Evolutionary conservation across 2,329 filamentous ascomycete species (phyloP).

Genomic region (Fusarium liriodendri): DNA sequence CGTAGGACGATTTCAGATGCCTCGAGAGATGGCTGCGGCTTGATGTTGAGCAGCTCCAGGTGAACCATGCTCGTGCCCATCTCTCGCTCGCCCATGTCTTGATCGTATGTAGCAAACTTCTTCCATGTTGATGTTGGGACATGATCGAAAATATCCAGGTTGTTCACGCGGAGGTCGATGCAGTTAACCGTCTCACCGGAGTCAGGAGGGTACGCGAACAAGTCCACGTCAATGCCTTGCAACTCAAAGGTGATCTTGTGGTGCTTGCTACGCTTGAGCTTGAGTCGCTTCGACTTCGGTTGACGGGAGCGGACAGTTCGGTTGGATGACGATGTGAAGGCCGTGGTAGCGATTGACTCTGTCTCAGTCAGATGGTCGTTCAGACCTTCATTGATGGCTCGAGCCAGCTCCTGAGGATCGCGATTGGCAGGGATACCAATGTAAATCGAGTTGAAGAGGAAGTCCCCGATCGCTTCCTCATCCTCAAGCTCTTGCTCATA

Average conservation of each 20-base stretch:
- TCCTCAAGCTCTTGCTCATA: constrained; percentile 81
- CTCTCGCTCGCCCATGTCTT: constrained; percentile 87
- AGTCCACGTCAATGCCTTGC: constrained; percentile 82
- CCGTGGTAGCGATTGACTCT: constrained; percentile 85
- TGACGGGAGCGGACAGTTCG: constrained; percentile 57
- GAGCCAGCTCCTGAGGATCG: constrained; percentile 83
- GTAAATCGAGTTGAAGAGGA: constrained; percentile 98
- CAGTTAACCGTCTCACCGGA: constrained; percentile 88
- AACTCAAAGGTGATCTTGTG: constrained; percentile 98
- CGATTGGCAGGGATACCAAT: constrained; percentile 90
- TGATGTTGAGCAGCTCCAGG: constrained; percentile 87
- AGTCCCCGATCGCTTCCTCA: constrained; percentile 90
- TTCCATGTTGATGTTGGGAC: constrained; percentile 97
- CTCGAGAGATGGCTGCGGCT: constrained; percentile 83
- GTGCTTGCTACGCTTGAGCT: constrained; percentile 84
- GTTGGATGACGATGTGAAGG: constrained; percentile 69
- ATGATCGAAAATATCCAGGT: constrained; percentile 93
- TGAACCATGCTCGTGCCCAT: constrained; percentile 91
- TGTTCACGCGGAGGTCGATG: constrained; percentile 82
- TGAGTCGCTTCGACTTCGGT: constrained; percentile 70
- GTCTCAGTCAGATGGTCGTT: constrained; percentile 90
- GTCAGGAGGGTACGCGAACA: constrained; percentile 81
- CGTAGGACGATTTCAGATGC: constrained; percentile 91
- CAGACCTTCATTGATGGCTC: constrained; percentile 87
- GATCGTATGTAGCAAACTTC: constrained; percentile 95